These are phyloP conservation scores for Phytophthora agathidicida DNA, from an alignment of 352 stramenopile genomes.

Conservation along the genomic window DNA sequence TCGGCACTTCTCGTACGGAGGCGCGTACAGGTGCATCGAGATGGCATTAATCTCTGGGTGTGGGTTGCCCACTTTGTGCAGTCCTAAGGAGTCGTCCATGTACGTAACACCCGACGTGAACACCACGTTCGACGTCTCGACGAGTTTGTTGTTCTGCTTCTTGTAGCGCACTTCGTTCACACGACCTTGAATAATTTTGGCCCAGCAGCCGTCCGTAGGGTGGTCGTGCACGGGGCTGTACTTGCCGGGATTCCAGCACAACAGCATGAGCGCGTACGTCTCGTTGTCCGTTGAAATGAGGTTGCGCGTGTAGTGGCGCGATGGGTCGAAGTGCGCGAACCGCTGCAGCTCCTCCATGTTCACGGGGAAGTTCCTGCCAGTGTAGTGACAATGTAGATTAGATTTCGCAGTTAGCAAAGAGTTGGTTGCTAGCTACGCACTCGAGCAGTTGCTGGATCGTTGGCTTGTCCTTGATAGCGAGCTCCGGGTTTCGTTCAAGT, in stretches of 20 bases:
- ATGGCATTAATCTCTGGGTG: conserved; percentile 77
- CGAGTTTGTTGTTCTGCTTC: conserved; percentile 42
- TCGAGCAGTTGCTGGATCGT: conserved; percentile 63
- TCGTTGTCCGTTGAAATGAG: conserved; percentile 92
- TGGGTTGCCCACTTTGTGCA: conserved; percentile 93
- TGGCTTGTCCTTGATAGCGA: conserved; percentile 67
- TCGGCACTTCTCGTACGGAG: conserved; percentile 92
- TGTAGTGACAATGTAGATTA: neutral
- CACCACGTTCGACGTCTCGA: conserved; percentile 66
- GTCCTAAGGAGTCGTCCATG: conserved; percentile 91
- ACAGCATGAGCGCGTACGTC: conserved; percentile 93
- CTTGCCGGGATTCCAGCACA: conserved; percentile 94
- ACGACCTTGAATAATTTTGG: conserved; percentile 86
- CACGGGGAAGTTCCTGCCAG: conserved; percentile 46
- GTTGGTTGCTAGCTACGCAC: conserved; percentile 34
- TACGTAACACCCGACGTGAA: conserved; percentile 81
- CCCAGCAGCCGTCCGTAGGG: conserved; percentile 92
- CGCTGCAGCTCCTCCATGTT: conserved; percentile 66
- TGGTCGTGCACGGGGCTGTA: conserved; percentile 94
- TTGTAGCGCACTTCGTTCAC: conserved; percentile 92
- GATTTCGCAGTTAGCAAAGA: conserved; percentile 10
- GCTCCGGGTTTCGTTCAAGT: conserved; percentile 50
- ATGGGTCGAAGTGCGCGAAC: conserved; percentile 86
- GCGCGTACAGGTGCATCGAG: conserved; percentile 93
- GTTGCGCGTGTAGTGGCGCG: conserved; percentile 94